Base-by-base conservation (phyloP, 139 green algal species). In the Spirogloea muscicola region DNA sequence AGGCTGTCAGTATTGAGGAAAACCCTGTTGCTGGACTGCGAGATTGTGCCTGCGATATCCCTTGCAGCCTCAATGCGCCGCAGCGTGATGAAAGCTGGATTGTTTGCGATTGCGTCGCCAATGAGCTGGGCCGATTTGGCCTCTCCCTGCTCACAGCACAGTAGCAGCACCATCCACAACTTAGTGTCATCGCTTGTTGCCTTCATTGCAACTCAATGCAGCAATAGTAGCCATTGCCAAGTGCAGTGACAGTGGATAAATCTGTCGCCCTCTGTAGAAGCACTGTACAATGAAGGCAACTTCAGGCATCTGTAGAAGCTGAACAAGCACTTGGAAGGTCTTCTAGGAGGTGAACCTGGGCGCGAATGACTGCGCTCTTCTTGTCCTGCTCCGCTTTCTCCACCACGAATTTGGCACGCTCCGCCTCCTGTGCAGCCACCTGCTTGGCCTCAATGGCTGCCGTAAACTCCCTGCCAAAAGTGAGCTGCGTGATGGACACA, bases 401-500 rank as follows among this genome's bases (percentile, higher is more conserved):
- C 52, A 68, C 91, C 57, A 96, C 89, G 81, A 95, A 98, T 85
- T 95, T 94, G 40, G 93, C 91, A 0, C 91, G 82, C 87, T 98
- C 93, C 3, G 93, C 93, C 39, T 98, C 93, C 84, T 98, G 93
- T 57, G 46, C 69, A 7, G 69, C 69, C 66, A 99, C 91, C 77
- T 96, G 91, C 90, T 99, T 99, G n/a, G 92, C 89, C 84, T 99
- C 94, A 25, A 99, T 89, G 5, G 94, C 94, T 3, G 83, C 76
- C 2, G 94, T 98, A 84, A 98, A 99, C 86, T 97, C 91, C 39
- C 90, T 86, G 68, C 82, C 88, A 87, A 99, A 99, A 25, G 90
- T 97, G 21, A 99, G 87, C 49, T 98, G 74, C 6, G 94, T 99
- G 85, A 99, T 98, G 59, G 94, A 98, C 44, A 99, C 94, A 72